These are phyloP conservation scores for Fusarium nodosum DNA, from an alignment of 2,329 filamentous ascomycete genomes.

Conservation along the genomic window DNA sequence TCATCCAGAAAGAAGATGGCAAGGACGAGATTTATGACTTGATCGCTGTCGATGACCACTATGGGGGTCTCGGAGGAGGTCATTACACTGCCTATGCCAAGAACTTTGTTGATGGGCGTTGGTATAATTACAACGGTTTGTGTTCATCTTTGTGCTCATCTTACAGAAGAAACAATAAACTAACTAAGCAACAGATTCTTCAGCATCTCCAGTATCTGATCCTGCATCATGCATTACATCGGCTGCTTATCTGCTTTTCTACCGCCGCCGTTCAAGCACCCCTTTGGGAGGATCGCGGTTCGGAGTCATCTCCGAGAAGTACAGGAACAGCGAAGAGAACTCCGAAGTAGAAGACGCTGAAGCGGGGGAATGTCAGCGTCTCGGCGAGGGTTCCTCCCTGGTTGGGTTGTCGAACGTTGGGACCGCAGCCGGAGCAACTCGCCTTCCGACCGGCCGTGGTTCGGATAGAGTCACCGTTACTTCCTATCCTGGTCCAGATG, in stretches of 20 bases:
- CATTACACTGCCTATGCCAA: slow-evolving; percentile 97
- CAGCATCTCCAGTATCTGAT: slow-evolving; percentile 73
- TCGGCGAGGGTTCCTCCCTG: slow-evolving; percentile 85
- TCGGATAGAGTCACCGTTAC: slow-evolving; percentile 59
- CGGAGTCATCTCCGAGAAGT: slow-evolving; percentile 76
- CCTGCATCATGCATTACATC: slow-evolving; percentile 75
- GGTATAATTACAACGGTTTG: slow-evolving; percentile 98
- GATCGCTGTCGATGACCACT: slow-evolving; percentile 96
- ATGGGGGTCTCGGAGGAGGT: slow-evolving; percentile 90
- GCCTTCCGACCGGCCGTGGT: slow-evolving; percentile 71
- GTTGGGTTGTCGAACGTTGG: slow-evolving; percentile 93
- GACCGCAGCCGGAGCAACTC: slow-evolving; percentile 82
- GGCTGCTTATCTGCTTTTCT: slow-evolving; percentile 94
- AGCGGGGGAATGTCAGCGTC: slow-evolving; percentile 86
- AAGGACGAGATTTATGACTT: slow-evolving; percentile 91
- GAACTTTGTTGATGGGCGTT: slow-evolving; percentile 89
- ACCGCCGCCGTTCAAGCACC: slow-evolving; percentile 82
- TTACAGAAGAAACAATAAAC: slow-evolving; percentile 31
- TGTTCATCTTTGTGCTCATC: slow-evolving; percentile 18
- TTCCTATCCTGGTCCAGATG: slow-evolving; percentile 46
- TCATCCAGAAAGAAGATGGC: slow-evolving; percentile 83
- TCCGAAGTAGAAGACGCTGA: slow-evolving; percentile 60
- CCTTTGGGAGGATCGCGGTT: slow-evolving; percentile 86
- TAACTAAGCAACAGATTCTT: slow-evolving; percentile 75
- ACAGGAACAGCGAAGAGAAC: slow-evolving; percentile 65